phyloP scores from a whole-genome alignment of 805 yeast genomes.

The Phaffomyces opuntiae region DNA sequence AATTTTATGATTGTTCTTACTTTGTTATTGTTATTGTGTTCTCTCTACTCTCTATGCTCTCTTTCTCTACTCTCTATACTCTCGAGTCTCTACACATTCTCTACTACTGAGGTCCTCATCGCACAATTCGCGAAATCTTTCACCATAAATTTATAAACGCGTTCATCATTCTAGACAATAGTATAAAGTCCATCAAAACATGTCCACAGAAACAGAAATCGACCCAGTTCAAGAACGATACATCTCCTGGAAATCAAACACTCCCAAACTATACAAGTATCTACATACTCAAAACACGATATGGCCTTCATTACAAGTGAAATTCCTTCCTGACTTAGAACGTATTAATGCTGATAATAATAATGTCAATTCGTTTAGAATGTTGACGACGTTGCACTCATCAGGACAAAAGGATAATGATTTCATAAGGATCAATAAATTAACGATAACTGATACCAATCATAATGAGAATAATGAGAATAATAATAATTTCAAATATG shows the following conservation, averaged over 20 bases:
- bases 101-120: not conserved
- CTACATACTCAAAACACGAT: constrained; percentile 60
- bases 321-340: constrained; percentile 52
- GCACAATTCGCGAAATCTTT: not conserved
- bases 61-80: too few species aligned
- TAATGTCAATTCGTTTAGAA: constrained; percentile 27
- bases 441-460: constrained; percentile 3
- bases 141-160: not conserved
- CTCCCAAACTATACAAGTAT: constrained; percentile 68
- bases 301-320: constrained; percentile 66
- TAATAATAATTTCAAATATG: constrained; percentile 25
- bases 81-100: too few species aligned
- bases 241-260: constrained; percentile 68
- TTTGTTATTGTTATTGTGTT: too few species aligned
- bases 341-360: constrained; percentile 1
- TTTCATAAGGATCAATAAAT: constrained; percentile 32
- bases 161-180: not conserved
- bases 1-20: not conserved
- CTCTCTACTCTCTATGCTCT: too few species aligned
- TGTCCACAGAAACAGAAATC: not conserved
- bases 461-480: constrained; percentile 19
- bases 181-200: too few species aligned
- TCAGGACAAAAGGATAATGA: constrained; percentile 53
- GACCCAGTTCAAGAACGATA: constrained; percentile 20
- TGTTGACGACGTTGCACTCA: constrained; percentile 60